Evolutionary conservation across 2,329 filamentous ascomycete species (phyloP).

Genomic region (Ceratocystis smalleyi): DNA sequence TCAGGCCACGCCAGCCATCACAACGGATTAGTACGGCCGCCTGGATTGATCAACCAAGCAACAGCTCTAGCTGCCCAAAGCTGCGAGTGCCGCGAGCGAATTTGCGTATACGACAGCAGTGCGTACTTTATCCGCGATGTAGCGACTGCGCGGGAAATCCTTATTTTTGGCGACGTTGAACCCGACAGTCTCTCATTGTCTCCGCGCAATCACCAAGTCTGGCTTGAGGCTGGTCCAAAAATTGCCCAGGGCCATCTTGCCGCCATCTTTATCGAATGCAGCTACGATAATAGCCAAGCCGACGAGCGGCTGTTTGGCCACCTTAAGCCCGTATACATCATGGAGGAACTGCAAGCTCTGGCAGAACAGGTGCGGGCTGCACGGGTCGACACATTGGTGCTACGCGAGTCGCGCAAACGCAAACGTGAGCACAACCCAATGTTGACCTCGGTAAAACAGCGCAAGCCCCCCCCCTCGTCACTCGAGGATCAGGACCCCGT

Average conservation of each 20-base stretch:
- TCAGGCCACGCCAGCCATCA: conserved; percentile 12
- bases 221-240: conserved; percentile 78
- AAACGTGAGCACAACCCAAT: conserved; percentile 34
- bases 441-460: conserved; percentile 18
- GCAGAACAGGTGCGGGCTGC: conserved; percentile 52
- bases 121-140: conserved; percentile 83
- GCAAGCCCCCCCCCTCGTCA: conserved; percentile 15
- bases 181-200: conserved; percentile 71
- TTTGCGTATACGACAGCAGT: conserved; percentile 71
- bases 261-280: conserved; percentile 91
- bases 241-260: conserved; percentile 55
- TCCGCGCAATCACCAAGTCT: conserved; percentile 68
- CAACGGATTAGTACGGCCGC: conserved; percentile 1
- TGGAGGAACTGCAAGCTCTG: conserved; percentile 59
- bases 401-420: conserved; percentile 40
- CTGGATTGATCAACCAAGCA: conserved; percentile 15
- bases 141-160: conserved; percentile 54
- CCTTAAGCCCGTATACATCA: conserved; percentile 65
- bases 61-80: conserved; percentile 17
- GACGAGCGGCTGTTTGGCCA: conserved; percentile 77
- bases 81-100: conserved; percentile 29
- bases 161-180: conserved; percentile 93
- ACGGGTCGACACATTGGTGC: conserved; percentile 22
- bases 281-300: conserved; percentile 66
- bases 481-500: conserved; percentile 30